These are phyloP conservation scores for Raffaelea arxii DNA, from an alignment of 2,329 filamentous ascomycete genomes.

Conservation along the genomic window DNA sequence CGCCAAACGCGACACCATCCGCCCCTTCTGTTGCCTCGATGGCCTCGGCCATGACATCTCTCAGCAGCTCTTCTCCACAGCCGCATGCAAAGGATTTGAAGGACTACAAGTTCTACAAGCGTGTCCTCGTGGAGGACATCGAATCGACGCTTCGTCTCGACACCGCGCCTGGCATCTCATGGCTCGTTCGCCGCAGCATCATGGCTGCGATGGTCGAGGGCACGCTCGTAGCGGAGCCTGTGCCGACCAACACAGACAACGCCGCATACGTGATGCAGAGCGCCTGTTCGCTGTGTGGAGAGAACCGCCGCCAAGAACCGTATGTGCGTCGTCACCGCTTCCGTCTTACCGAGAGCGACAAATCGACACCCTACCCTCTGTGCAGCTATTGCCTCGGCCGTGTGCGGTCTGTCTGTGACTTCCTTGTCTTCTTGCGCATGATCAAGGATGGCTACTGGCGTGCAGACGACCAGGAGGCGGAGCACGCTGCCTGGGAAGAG, in stretches of 20 bases:
- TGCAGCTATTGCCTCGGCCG: slow-evolving; percentile 81
- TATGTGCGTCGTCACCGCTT: slow-evolving; percentile 81
- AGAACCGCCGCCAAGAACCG: slow-evolving; percentile 58
- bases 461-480: slow-evolving; percentile 71
- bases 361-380: slow-evolving; percentile 78
- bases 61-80: slow-evolving; percentile 27
- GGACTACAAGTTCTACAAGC: slow-evolving; percentile 91
- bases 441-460: slow-evolving; percentile 89
- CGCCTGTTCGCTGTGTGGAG: slow-evolving; percentile 76
- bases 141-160: slow-evolving; percentile 90
- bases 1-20: slow-evolving; percentile 12
- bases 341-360: slow-evolving; percentile 76
- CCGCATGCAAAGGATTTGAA: slow-evolving; percentile 42
- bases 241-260: slow-evolving; percentile 52
- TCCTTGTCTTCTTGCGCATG: slow-evolving; percentile 82
- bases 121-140: slow-evolving; percentile 78
- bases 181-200: slow-evolving; percentile 81
- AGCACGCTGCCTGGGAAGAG: slow-evolving; percentile 90
- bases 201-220: slow-evolving; percentile 76
- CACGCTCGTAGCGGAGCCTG: slow-evolving; percentile 79
- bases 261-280: not conserved
- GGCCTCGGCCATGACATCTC: slow-evolving; percentile 11
- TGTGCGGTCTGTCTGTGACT: slow-evolving; percentile 82
- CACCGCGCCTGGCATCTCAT: slow-evolving; percentile 80
- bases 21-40: slow-evolving; percentile 13